A percentile compares a stretch with the other conserved stretches of the same genome.
Conservation (phyloP, 139 green algal genomes). For the Micractinium sp. region DNA sequence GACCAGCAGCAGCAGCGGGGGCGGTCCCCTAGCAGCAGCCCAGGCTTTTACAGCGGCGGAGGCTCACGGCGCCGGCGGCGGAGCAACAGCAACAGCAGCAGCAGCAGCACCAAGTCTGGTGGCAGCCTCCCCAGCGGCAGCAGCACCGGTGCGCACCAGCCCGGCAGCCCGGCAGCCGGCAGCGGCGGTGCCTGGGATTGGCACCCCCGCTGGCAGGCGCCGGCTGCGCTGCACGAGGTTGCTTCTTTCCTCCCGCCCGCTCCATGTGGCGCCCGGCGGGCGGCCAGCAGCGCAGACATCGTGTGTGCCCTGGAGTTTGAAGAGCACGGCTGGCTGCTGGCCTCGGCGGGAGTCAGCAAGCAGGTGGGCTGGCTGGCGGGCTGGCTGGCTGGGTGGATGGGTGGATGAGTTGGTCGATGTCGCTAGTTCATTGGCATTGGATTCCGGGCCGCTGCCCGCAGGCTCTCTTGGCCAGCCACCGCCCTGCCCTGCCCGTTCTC, state of each 20-base stretch:
- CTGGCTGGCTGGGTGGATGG: neutral
- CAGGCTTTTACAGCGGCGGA: neutral
- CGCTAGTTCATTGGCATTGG: neutral
- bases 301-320: slow-evolving; percentile 75
- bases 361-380: slow-evolving; percentile 39
- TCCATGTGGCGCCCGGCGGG: neutral
- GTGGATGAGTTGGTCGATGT: neutral
- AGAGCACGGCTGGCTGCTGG: slow-evolving; percentile 61
- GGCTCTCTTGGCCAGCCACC: too few species aligned
- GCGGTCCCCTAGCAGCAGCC: neutral
- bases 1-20: neutral
- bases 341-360: slow-evolving; percentile 69
- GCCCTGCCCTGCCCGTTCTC: neutral
- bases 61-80: neutral
- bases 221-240: neutral
- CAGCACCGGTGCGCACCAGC: neutral
- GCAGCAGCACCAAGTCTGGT: neutral
- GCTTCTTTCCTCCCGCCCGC: slow-evolving; percentile 15
- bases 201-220: slow-evolving; percentile 1
- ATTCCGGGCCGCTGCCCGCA: neutral
- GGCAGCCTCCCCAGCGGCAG: neutral
- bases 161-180: neutral
- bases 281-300: slow-evolving; percentile 46
- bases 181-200: neutral
- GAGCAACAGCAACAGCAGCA: too few species aligned